Conservation (phyloP, 805 yeast species). For the Kodamaea jinghongensis region DNA sequence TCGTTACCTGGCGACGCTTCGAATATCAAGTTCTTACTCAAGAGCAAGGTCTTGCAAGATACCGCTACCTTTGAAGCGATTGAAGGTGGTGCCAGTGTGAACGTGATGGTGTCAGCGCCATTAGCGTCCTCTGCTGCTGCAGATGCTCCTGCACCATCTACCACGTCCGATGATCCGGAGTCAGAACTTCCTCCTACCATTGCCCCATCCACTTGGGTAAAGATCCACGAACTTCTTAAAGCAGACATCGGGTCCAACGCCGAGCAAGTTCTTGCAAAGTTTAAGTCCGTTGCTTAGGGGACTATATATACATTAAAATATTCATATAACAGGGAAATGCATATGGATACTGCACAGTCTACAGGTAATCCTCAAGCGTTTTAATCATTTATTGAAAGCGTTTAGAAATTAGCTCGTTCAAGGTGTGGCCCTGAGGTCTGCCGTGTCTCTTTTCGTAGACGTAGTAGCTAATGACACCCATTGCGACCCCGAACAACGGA, state of each 20-base stretch:
- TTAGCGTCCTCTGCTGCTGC: constrained; percentile 1
- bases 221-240: constrained; percentile 17
- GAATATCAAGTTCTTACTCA: constrained; percentile 51
- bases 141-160: not conserved
- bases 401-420: constrained; percentile 51
- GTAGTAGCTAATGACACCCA: constrained; percentile 64
- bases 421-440: constrained; percentile 56
- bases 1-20: constrained; percentile 28
- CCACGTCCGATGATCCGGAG: constrained; percentile 11
- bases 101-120: constrained; percentile 8
- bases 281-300: constrained; percentile 8
- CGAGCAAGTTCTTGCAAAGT: constrained; percentile 14
- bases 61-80: constrained; percentile 34
- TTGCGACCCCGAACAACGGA: constrained; percentile 59
- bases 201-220: constrained; percentile 18
- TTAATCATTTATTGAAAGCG: too few relatives aligned
- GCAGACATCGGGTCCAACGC: constrained; percentile 22
- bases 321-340: too few relatives aligned
- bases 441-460: constrained; percentile 58
- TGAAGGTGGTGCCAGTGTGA: constrained; percentile 4
- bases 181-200: constrained; percentile 9
- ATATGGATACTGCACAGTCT: too few relatives aligned
- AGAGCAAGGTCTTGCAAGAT: constrained; percentile 63
- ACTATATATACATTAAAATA: not conserved
- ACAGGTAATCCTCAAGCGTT: too few relatives aligned